Conservation (phyloP, 208 protist species). For the Trypanosoma platydactyli region DNA sequence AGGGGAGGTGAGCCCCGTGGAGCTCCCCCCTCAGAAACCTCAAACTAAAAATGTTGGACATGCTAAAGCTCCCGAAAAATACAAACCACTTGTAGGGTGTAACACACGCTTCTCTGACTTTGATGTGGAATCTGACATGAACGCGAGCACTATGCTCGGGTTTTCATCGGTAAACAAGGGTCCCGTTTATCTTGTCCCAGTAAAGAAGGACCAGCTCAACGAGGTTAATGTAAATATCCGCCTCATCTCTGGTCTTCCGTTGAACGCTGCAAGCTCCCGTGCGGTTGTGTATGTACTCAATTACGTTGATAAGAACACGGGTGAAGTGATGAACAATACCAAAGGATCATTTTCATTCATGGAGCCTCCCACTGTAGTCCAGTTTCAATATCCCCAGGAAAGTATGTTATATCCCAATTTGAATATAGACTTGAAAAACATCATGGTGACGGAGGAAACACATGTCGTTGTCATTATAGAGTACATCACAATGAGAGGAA, state of each 20-base stretch:
- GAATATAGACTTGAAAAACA: slow-evolving; percentile 20
- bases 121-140: neutral
- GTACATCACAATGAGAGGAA: slow-evolving; percentile 41
- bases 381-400: slow-evolving; percentile 44
- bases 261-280: slow-evolving; percentile 53
- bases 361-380: slow-evolving; percentile 48
- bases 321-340: slow-evolving; percentile 30
- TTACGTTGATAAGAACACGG: slow-evolving; percentile 35
- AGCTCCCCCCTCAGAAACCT: neutral
- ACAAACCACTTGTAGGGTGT: neutral
- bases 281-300: slow-evolving; percentile 62
- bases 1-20: neutral
- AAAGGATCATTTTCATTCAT: slow-evolving; percentile 47
- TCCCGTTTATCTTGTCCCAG: no score
- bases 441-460: slow-evolving; percentile 24
- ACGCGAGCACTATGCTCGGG: slow-evolving; percentile 12
- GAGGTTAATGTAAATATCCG: slow-evolving; percentile 48
- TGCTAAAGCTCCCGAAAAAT: slow-evolving; percentile 6
- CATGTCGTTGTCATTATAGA: slow-evolving; percentile 66
- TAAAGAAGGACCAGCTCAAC: neutral
- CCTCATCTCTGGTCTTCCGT: slow-evolving; percentile 46
- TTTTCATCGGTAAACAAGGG: neutral
- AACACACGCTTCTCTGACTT: neutral
- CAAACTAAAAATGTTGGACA: neutral
- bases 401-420: slow-evolving; percentile 50